These are phyloP conservation scores for Arxiozyma telluris DNA, from an alignment of 1,139 yeast genomes.

Conservation along the genomic window DNA sequence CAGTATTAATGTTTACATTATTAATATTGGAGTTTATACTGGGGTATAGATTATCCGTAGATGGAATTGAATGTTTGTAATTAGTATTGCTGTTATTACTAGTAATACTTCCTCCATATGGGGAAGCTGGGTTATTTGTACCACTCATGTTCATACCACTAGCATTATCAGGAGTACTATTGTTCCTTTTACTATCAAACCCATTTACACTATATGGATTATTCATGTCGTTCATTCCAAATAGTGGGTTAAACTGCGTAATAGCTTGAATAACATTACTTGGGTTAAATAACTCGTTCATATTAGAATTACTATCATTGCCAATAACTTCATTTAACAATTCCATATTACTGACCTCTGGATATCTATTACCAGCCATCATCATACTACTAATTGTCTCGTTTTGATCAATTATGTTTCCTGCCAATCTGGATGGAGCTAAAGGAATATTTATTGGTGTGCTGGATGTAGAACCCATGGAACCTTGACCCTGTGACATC, in stretches of 20 bases:
- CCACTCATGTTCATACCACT: neutral
- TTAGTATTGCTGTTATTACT: neutral
- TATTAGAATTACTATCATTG: constrained; percentile 1
- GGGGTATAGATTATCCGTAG: neutral
- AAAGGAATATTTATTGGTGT: neutral
- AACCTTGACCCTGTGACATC: neutral
- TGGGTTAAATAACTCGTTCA: constrained; percentile 26
- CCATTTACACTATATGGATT: neutral
- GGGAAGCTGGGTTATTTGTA: neutral
- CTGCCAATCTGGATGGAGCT: neutral
- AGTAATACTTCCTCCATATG: neutral
- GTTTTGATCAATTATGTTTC: neutral
- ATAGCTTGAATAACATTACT: constrained; percentile 29
- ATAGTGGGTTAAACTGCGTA: constrained; percentile 20
- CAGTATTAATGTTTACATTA: neutral
- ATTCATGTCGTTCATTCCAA: constrained; percentile 4
- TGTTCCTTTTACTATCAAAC: neutral
- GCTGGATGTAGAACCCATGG: neutral
- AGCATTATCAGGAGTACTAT: neutral
- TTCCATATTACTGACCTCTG: neutral
- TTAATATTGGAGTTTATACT: neutral
- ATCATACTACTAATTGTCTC: constrained; percentile 4
- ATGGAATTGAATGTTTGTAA: neutral
- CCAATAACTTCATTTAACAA: constrained; percentile 1
- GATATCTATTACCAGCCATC: constrained; percentile 1